Conservation (phyloP, 176 grass and related monocot genomes). For the Avena sativa region DNA sequence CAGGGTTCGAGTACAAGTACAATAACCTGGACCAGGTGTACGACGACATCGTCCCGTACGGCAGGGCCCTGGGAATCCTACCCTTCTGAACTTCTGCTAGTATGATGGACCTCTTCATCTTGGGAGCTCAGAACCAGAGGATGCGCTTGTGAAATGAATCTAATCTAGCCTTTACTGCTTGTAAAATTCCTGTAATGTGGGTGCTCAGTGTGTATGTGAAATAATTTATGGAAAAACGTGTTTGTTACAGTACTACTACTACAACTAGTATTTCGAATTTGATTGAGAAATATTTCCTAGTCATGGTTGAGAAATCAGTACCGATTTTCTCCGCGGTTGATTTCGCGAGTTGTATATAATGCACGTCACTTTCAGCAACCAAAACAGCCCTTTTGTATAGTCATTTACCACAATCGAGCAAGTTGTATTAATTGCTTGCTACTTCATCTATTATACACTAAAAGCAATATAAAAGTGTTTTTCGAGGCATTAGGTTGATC, state of each 20-base stretch:
- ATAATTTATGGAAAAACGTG: not conserved
- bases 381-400: not conserved
- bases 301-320: not conserved
- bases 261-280: not conserved
- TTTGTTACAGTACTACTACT: not conserved
- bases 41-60: slow-evolving; percentile 51
- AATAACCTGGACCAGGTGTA: slow-evolving; percentile 47
- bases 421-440: too few relatives aligned
- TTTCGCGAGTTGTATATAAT: not conserved
- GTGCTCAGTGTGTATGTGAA: not conserved
- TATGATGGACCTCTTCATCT: too few relatives aligned
- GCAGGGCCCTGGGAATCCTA: slow-evolving; percentile 54
- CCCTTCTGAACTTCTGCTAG: not conserved
- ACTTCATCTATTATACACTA: too few relatives aligned
- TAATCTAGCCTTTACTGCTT: too few relatives aligned
- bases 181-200: not conserved
- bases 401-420: not conserved
- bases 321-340: too few relatives aligned
- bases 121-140: not conserved
- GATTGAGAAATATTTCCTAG: not conserved
- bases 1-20: slow-evolving; percentile 56
- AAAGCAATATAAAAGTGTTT: too few relatives aligned
- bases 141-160: not conserved
- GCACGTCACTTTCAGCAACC: not conserved
- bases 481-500: too few relatives aligned